Conservation (phyloP, 441 rosid species). For the Populus trichocarpa region DNA sequence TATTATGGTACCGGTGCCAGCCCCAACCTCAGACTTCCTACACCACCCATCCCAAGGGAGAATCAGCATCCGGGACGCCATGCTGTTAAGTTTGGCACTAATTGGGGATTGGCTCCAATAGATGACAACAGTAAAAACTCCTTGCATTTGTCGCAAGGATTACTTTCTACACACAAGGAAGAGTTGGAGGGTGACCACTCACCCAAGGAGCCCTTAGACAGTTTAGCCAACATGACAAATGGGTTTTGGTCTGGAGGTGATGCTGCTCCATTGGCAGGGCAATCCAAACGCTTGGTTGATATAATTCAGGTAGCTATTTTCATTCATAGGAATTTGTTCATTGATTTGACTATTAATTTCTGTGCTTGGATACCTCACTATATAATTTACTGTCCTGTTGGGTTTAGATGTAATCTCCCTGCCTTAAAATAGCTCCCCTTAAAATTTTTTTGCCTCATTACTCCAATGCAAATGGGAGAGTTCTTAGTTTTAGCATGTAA, state of each 20-base stretch:
- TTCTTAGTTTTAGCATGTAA: background rate
- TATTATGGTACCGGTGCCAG: slow-evolving; percentile 25
- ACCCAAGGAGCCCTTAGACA: slow-evolving; percentile 29
- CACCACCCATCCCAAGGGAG: slow-evolving; percentile 38
- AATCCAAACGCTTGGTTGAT: slow-evolving; percentile 24
- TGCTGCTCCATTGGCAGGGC: slow-evolving; percentile 22
- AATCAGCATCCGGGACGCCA: slow-evolving; percentile 21
- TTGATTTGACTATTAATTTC: background rate
- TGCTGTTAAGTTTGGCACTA: slow-evolving; percentile 38
- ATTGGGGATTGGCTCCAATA: slow-evolving; percentile 30
- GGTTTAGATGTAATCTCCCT: background rate
- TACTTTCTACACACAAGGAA: slow-evolving; percentile 63
- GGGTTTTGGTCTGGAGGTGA: slow-evolving; percentile 23
- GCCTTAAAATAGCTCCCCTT: background rate
- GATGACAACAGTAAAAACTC: slow-evolving; percentile 24
- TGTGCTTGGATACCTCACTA: slow-evolving; percentile 1
- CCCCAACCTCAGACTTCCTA: slow-evolving; percentile 44
- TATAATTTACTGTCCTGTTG: background rate
- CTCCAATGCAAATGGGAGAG: background rate
- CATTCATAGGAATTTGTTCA: background rate
- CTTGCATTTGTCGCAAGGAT: slow-evolving; percentile 31
- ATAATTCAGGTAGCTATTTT: slow-evolving; percentile 37
- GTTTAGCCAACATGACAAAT: slow-evolving; percentile 21
- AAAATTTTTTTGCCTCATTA: background rate
- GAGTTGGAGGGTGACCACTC: slow-evolving; percentile 50